phyloP scores from a whole-genome alignment of 192 early-diverging fungal species.

The Cladochytrium replicatum region DNA sequence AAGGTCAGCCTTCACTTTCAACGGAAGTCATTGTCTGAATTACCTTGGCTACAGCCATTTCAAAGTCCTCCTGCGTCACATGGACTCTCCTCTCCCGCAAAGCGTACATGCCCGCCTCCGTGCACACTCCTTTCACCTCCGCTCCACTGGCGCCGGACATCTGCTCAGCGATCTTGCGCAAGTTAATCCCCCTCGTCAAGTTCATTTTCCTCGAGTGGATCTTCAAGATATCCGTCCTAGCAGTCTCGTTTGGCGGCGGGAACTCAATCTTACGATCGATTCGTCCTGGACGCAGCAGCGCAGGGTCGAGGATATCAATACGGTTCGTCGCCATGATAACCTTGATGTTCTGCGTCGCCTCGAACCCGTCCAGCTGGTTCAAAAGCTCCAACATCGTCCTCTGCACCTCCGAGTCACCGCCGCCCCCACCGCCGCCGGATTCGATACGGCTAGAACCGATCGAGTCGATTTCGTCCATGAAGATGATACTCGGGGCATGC shows the following conservation, averaged over 20 bases:
- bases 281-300: conserved; percentile 62
- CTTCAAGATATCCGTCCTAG: conserved; percentile 75
- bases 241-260: conserved; percentile 86
- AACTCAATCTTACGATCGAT: conserved; percentile 92
- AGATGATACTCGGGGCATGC: conserved; percentile 96
- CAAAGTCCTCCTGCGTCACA: conserved; percentile 99
- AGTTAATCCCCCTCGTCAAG: conserved; percentile 83
- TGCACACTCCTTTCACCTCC: conserved; percentile 96
- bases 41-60: conserved; percentile 95
- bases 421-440: conserved; percentile 75
- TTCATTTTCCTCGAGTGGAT: conserved; percentile 94
- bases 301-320: conserved; percentile 86
- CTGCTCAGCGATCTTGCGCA: conserved; percentile 86
- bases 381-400: conserved; percentile 98
- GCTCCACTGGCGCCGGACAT: conserved; percentile 96
- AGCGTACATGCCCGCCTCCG: conserved; percentile 98
- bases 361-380: conserved; percentile 97
- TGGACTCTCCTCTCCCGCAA: conserved; percentile 95
- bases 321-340: conserved; percentile 97
- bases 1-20: not conserved
- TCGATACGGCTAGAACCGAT: conserved; percentile 93
- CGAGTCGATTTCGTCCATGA: conserved; percentile 97
- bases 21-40: not conserved
- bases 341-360: conserved; percentile 47
- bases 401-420: conserved; percentile 89